Base-by-base conservation (phyloP, 305 asterid genomes). In the Fraxinus greggii region DNA sequence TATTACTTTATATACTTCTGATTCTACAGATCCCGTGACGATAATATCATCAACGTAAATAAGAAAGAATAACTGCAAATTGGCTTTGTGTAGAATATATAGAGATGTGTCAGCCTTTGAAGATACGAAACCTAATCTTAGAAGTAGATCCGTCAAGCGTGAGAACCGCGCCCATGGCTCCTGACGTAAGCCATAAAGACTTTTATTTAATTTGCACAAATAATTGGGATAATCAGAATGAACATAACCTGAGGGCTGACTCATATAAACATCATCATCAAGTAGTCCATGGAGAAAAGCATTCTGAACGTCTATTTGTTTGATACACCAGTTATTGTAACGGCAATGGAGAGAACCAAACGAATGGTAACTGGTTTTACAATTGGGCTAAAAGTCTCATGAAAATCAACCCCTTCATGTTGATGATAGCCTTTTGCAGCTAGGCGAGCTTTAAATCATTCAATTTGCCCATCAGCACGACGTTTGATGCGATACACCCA, bases 401-500 rank as follows among this genome's bases (percentile, higher is more conserved):
- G 35, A 21, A 40, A 80, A n/a, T 80, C 83, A 10, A 23, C 21
- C 1, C n/a, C 33, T 6, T 4, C 48, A 4, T 75, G 78, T 29
- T 75, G 48, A 40, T 40, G 48, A 40, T 40, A 40, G 48, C 15
- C 13, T 40, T 40, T 40, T 40, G 3, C 48, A 40, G 9, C 48
- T 8, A 40, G 48, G 33, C 40, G 36, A 19, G 56, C 79, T 56
- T 80, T 80, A 35, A n/a, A 72, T 1, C n/a, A 32, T 12, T 70
- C 83, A 19, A 81, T 65, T 9, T 2, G 1, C 4, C 84, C 76
- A 75, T 81, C 80, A 3, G 19, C 17, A 6, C 56, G n/a, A 4
- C 12, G 7, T 19, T 81, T 81, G 12, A 59, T 33, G 1, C 77
- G 48, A 24, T 17, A 81, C 5, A 75, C 73, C 76, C 69, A 81